These are phyloP conservation scores for Kluyveromyces lactis DNA, from an alignment of 805 yeast genomes.

Conservation along the genomic window DNA sequence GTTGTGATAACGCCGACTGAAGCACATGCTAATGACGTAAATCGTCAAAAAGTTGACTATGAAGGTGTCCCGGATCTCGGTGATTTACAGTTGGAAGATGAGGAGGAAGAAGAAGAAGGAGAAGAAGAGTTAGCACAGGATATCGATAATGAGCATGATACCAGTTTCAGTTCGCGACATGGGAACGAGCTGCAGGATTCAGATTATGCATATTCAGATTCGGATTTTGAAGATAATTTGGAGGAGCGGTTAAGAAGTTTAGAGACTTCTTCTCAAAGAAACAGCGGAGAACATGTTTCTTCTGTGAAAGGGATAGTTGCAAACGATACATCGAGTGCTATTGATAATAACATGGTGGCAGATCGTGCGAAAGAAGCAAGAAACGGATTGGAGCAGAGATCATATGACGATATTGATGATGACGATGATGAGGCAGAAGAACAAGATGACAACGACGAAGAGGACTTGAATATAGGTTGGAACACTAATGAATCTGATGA, in stretches of 20 bases:
- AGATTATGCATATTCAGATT: slow-evolving; percentile 27
- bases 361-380: background rate
- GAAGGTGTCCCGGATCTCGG: background rate
- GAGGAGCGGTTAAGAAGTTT: slow-evolving; percentile 23
- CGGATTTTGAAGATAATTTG: slow-evolving; percentile 30
- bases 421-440: slow-evolving; percentile 14
- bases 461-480: slow-evolving; percentile 7
- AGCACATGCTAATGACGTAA: background rate
- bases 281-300: slow-evolving; percentile 2
- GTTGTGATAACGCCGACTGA: slow-evolving; percentile 20
- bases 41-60: background rate
- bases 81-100: background rate
- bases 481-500: slow-evolving; percentile 17
- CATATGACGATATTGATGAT: slow-evolving; percentile 3
- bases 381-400: too few species aligned
- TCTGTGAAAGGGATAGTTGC: background rate
- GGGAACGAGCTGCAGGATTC: slow-evolving; percentile 4
- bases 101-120: background rate
- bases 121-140: background rate
- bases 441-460: slow-evolving; percentile 13
- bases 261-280: slow-evolving; percentile 3
- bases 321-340: background rate
- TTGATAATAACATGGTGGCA: too few species aligned
- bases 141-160: background rate
- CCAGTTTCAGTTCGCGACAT: background rate